Evolutionary conservation across 352 stramenopile genomes (phyloP).

Genomic region (Phytophthora quininea): DNA sequence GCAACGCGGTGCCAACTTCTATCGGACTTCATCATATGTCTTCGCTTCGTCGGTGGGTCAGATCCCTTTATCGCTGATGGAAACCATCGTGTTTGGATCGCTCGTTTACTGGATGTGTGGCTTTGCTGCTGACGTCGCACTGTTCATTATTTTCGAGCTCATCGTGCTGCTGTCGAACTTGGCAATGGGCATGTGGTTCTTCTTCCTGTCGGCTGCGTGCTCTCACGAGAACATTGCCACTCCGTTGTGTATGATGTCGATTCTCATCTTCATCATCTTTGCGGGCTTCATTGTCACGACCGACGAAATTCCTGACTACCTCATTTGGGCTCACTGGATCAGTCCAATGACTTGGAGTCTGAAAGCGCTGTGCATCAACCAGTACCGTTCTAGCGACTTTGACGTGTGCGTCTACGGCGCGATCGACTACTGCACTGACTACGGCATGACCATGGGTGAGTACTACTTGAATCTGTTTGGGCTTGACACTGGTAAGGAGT

Average conservation of each 20-base stretch:
- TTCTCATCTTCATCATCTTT: slow-evolving; percentile 42
- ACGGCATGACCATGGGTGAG: slow-evolving; percentile 29
- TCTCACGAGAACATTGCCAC: slow-evolving; percentile 23
- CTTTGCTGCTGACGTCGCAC: slow-evolving; percentile 36
- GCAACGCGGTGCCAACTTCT: slow-evolving; percentile 64
- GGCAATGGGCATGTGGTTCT: neutral
- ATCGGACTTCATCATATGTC: slow-evolving; percentile 47
- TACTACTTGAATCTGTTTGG: slow-evolving; percentile 25
- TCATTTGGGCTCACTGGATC: slow-evolving; percentile 19
- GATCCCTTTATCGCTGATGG: slow-evolving; percentile 34
- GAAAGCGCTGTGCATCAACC: slow-evolving; percentile 19
- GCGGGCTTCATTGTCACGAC: slow-evolving; percentile 25
- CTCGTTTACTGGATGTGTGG: slow-evolving; percentile 86
- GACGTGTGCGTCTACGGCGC: slow-evolving; percentile 29
- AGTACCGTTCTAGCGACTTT: slow-evolving; percentile 31
- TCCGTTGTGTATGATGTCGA: slow-evolving; percentile 26
- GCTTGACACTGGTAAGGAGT: slow-evolving; percentile 10
- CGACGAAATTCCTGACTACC: slow-evolving; percentile 37
- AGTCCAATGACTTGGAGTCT: slow-evolving; percentile 37
- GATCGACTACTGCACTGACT: slow-evolving; percentile 23
- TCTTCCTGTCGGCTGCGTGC: neutral
- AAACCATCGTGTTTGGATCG: neutral
- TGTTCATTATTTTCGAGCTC: slow-evolving; percentile 55
- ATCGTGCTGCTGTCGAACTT: slow-evolving; percentile 45
- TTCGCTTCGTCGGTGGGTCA: slow-evolving; percentile 53